These are phyloP conservation scores for Miscanthus lutarioriparius DNA, from an alignment of 176 grass and related monocot genomes.

Conservation along the genomic window DNA sequence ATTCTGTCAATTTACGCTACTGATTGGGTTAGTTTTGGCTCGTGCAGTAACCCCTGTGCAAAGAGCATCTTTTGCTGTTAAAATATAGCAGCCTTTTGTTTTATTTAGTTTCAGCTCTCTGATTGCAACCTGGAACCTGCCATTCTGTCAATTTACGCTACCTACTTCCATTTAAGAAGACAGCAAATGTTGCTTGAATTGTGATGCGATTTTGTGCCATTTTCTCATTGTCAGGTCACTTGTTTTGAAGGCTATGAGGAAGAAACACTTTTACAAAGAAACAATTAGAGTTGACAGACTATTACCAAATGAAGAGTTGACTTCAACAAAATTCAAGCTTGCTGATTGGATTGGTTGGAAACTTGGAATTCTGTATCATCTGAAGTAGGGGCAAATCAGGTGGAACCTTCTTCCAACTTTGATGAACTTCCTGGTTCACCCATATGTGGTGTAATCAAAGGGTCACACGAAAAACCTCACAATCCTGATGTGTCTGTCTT, in stretches of 20 bases:
- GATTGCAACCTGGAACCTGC: constrained; percentile 19
- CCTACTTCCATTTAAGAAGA: not conserved
- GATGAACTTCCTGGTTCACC: constrained; percentile 23
- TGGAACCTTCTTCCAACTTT: constrained; percentile 36
- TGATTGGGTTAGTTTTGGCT: not conserved
- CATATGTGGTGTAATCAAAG: constrained; percentile 37
- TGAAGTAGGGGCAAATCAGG: constrained; percentile 48
- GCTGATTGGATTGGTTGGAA: constrained; percentile 66
- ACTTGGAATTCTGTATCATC: constrained; percentile 59
- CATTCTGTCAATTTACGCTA: not conserved
- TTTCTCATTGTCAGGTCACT: constrained; percentile 48
- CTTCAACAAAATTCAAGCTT: constrained; percentile 40
- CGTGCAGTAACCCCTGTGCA: not conserved
- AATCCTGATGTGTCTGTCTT: constrained; percentile 15
- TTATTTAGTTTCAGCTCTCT: constrained; percentile 9
- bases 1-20: no score
- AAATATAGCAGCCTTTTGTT: not conserved
- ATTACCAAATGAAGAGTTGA: constrained; percentile 46
- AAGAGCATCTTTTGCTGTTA: not conserved
- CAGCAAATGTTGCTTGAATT: not conserved
- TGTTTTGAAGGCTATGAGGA: constrained; percentile 64
- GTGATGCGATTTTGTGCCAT: not conserved
- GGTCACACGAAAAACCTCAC: constrained; percentile 20
- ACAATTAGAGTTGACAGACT: constrained; percentile 75
- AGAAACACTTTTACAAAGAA: constrained; percentile 90